Percentiles rank a stretch among this genome's conserved stretches.
Conservation (phyloP, 768 basidiomycete species). For the Tephrocybe sp. region DNA sequence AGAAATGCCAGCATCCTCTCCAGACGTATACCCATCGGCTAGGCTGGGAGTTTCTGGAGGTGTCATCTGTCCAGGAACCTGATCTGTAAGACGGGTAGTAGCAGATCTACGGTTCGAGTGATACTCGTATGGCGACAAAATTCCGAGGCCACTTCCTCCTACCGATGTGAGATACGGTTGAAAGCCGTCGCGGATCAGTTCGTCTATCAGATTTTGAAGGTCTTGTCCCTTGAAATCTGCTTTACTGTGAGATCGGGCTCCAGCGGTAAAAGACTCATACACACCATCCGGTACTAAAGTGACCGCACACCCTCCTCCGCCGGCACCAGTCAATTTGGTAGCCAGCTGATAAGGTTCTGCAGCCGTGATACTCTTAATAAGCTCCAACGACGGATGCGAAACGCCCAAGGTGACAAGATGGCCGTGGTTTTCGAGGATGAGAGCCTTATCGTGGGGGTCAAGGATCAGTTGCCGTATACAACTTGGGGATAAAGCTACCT, state of each 20-base stretch:
- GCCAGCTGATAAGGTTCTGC: slow-evolving; percentile 64
- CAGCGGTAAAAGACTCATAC: slow-evolving; percentile 21
- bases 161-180: slow-evolving; percentile 88
- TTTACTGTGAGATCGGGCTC: slow-evolving; percentile 12
- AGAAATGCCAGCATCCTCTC: slow-evolving; percentile 20
- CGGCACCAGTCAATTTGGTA: slow-evolving; percentile 97
- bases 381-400: slow-evolving; percentile 86
- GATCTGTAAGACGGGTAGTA: slow-evolving; percentile 15
- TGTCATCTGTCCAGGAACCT: slow-evolving; percentile 38
- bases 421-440: slow-evolving; percentile 88
- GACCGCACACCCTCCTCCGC: slow-evolving; percentile 97
- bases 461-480: slow-evolving; percentile 12
- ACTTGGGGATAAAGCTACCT: slow-evolving; percentile 27
- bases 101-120: slow-evolving; percentile 35
- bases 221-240: slow-evolving; percentile 66
- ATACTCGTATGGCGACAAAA: slow-evolving; percentile 61
- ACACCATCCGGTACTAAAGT: slow-evolving; percentile 92
- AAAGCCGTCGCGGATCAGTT: slow-evolving; percentile 64
- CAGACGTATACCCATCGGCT: slow-evolving; percentile 18
- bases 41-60: slow-evolving; percentile 47
- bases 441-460: slow-evolving; percentile 40
- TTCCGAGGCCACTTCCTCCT: slow-evolving; percentile 89
- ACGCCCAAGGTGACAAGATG: slow-evolving; percentile 85
- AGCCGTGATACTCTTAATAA: slow-evolving; percentile 68
- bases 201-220: slow-evolving; percentile 55